Conservation (phyloP, 1,284 basidiomycete species). For the Takashimella tepidaria region DNA sequence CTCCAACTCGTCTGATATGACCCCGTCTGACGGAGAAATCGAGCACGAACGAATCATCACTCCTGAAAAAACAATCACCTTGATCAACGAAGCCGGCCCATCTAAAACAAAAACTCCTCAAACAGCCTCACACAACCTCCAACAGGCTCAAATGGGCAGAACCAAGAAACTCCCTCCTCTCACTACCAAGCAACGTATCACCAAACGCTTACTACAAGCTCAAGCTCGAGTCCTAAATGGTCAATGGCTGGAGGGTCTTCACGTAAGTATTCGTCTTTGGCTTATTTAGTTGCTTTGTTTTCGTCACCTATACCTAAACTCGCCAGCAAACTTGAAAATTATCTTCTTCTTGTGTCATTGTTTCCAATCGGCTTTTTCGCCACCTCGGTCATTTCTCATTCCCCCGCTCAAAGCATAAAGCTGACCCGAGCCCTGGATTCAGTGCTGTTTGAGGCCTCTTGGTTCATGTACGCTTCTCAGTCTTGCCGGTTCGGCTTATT, state of each 20-base stretch:
- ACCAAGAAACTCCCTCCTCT: background rate
- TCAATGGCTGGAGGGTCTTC: background rate
- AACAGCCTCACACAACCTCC: too few species aligned
- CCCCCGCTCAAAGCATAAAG: background rate
- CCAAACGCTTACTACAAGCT: background rate
- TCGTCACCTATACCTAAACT: too few species aligned
- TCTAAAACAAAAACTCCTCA: background rate
- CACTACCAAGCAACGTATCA: background rate
- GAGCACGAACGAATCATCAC: background rate
- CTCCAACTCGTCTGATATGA: background rate
- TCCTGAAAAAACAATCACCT: background rate
- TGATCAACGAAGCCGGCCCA: background rate
- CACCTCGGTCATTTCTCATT: background rate
- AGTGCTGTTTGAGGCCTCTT: background rate
- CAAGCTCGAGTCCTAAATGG: too few species aligned
- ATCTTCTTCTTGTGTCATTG: background rate
- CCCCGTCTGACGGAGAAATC: slow-evolving; percentile 5
- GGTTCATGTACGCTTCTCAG: background rate
- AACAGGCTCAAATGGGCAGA: background rate
- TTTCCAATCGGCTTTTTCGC: background rate
- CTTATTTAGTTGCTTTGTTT: too few species aligned
- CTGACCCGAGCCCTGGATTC: background rate
- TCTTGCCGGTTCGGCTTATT: background rate
- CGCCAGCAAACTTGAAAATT: too few species aligned
- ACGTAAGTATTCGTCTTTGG: too few species aligned